Base-by-base conservation (phyloP, 169 alveolate genomes). In the Plasmodium gonderi region DNA sequence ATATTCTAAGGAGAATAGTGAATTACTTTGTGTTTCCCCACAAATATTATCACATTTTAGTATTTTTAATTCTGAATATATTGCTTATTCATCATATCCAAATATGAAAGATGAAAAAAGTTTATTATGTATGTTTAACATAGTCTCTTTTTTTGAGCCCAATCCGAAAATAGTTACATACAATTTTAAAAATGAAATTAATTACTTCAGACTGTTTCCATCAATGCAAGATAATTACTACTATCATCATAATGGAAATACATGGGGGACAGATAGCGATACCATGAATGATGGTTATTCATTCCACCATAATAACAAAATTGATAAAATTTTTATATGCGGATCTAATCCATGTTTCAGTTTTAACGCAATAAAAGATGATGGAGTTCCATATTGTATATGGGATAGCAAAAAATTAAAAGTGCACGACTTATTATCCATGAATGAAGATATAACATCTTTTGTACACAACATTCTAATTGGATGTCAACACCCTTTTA, bases 371-470 rank as follows among this genome's bases (percentile, higher is more conserved):
- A 67, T 83, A 83, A 78, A 80, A 76, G 79, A 79, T 78, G 44
- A 60, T 45, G 80, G 72, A 60, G 72, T 78, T 67, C 81, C 92
- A 23, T 78, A 80, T 44, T 83, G 92, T 72, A 80, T 83, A 77
- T 77, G 92, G 92, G 92, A 78, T 49, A 91, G 92, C 75, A 78
- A 91, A 45, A 91, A 91, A 44, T 49, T 83, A 12, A 91, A 91
- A 77, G 92, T 83, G 14, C 89, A 68, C 20, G 90, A 91, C 82
- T 83, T 83, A 26, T 44, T 83, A 38, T 44, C 67, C 75, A 17
- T 79, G 76, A 80, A 68, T 36, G 92, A 68, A 47, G 83, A 79
- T 64, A 14, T 65, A 33, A 49, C 92, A 45, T 29, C 23, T 45
- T 79, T 76, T 80, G 42, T 83, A 72, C 90, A 79, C 33, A 79